Evolutionary conservation across 139 green algal genomes (phyloP).

Genomic region (Volvox reticuliferus): DNA sequence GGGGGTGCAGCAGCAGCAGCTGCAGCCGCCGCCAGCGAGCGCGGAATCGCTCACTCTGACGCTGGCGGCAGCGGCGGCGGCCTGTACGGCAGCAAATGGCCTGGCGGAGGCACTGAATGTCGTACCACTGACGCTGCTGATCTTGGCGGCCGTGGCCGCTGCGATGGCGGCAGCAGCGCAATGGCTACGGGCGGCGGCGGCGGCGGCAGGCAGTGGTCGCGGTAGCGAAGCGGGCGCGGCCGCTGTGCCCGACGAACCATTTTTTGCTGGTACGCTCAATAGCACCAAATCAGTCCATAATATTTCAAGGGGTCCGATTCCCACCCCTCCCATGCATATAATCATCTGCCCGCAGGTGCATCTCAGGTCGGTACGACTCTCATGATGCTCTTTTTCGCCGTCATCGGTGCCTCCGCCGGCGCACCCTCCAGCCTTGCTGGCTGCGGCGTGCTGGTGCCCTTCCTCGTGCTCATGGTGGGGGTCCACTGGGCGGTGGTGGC

Average conservation of each 20-base stretch:
- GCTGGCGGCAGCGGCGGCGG: conserved; percentile 54
- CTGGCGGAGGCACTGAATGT: conserved; percentile 30
- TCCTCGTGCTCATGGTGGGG: conserved; percentile 54
- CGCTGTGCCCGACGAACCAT: not conserved
- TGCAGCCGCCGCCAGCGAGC: not conserved
- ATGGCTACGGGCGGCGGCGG: not conserved
- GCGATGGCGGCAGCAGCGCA: conserved; percentile 25
- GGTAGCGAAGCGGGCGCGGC: not conserved
- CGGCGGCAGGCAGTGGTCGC: not conserved
- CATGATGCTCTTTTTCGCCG: conserved; percentile 88
- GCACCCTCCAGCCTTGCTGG: conserved; percentile 57
- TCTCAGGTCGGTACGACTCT: conserved; percentile 65
- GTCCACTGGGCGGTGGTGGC: conserved; percentile 64
- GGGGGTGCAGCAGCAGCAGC: not conserved
- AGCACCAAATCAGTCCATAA: too few relatives aligned
- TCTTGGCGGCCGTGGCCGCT: conserved; percentile 54
- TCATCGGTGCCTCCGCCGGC: conserved; percentile 79
- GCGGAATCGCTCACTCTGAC: conserved; percentile 54
- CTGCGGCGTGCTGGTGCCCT: conserved; percentile 50
- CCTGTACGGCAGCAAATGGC: conserved; percentile 20
- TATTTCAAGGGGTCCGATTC: too few relatives aligned
- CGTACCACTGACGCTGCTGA: conserved; percentile 47
- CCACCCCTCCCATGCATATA: too few relatives aligned
- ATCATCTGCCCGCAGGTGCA: too few relatives aligned
- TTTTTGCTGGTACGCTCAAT: conserved; percentile 21